Conservation (phyloP, 2,329 filamentous ascomycete species). For the Ceratocystis cubensis region DNA sequence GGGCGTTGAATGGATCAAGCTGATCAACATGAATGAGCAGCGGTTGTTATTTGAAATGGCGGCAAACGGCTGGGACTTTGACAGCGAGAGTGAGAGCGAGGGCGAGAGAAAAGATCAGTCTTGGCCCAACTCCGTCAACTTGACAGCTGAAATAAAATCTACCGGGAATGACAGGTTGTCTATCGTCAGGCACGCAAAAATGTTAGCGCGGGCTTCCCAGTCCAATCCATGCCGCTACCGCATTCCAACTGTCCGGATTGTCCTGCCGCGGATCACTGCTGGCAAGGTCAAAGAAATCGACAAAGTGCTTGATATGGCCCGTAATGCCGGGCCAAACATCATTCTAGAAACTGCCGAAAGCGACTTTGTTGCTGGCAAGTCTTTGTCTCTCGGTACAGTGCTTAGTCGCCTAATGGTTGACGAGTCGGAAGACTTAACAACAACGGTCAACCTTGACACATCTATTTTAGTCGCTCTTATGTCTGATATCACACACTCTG, state of each 20-base stretch:
- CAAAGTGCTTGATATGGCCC: slow-evolving; percentile 8
- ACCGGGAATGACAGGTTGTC: not conserved
- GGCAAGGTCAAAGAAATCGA: slow-evolving; percentile 8
- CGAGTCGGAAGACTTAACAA: not conserved
- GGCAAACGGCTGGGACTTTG: slow-evolving; percentile 9
- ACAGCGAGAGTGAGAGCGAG: not conserved
- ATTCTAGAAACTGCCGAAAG: slow-evolving; percentile 3
- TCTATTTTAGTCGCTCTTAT: slow-evolving; percentile 8
- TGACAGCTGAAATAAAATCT: not conserved
- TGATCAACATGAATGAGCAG: slow-evolving; percentile 7
- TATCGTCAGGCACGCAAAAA: not conserved
- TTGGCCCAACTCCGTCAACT: not conserved
- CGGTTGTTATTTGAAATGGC: slow-evolving; percentile 11
- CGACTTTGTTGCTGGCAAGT: not conserved
- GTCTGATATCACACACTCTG: slow-evolving; percentile 9
- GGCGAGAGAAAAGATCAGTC: not conserved
- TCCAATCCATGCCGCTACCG: slow-evolving; percentile 8
- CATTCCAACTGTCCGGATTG: slow-evolving; percentile 1
- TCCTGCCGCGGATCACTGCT: not conserved
- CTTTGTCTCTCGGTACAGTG: not conserved
- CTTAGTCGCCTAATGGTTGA: not conserved
- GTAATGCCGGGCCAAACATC: slow-evolving; percentile 1
- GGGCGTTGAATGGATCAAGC: slow-evolving; percentile 10
- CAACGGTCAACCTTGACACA: not conserved
- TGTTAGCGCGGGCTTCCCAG: not conserved